Evolutionary conservation across 805 yeast species (phyloP), one percentile per base, ranked within the genome.

Genomic region (Lipomyces kockii): DNA sequence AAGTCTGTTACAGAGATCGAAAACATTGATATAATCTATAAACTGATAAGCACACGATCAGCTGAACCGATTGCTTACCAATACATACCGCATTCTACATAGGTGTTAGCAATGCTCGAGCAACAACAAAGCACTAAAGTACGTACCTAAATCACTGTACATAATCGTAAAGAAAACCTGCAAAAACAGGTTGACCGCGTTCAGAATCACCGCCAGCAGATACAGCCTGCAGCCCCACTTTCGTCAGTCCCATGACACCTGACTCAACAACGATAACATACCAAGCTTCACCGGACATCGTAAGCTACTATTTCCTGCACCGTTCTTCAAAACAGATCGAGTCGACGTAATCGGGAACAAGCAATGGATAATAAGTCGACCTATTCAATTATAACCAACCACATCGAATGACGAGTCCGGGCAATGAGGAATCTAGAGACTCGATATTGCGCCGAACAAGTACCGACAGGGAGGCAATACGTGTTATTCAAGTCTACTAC

Each of bases 81-180:
- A 11, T n/a, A 14, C 71, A 17, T 61, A 69, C 72, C 72, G 66
- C 73, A 74, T 71, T 74, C 75, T 65, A 57, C 34, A 51, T 60
- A 43, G 20, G 20, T 37, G 58, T 43, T 20, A 60, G n/a, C 32
- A 22, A 11, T 2, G 14, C 22, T 20, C 39, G 34, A 17, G 20
- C 54, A 11, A 37, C 60, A 20, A 35, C 61, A 32, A 55, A 12
- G 7, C 17, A 60, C 20, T 8, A 54, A 11, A 11, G 29, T 20
- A 71, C 78, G 52, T 76, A 76, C 79, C 98, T 79, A 93, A 84
- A 80, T 93, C 98, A 72, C 97, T 90, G 83, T 90, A 94, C 89
- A 92, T 88, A 80, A 93, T 92, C 60, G 97, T 92, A 85, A 93
- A 93, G 80, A 90, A 95, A 65, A 93, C 98, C 82, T 93, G 98